phyloP scores from a whole-genome alignment of 306 rosid genomes.

The Gleditsia sinensis region DNA sequence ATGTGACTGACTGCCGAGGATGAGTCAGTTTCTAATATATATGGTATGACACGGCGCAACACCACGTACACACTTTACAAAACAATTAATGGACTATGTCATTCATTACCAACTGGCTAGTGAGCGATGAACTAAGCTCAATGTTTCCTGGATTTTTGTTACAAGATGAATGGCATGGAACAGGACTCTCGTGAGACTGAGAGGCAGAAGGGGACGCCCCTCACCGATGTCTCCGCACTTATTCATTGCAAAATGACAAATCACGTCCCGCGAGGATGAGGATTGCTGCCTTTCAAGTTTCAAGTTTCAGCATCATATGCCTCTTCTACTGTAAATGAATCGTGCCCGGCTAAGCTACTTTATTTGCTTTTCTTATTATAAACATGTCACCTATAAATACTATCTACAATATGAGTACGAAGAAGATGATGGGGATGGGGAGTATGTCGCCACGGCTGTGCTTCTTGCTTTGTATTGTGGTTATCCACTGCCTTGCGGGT shows the following conservation, averaged over 20 bases:
- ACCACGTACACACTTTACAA: no score
- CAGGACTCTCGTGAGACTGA: not conserved
- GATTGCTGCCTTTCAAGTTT: no score
- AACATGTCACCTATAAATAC: not conserved
- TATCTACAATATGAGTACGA: no score
- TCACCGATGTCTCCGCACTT: no score
- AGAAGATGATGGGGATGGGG: not conserved
- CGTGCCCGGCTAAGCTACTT: not conserved
- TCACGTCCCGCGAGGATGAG: no score
- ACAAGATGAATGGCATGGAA: not conserved
- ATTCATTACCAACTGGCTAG: no score
- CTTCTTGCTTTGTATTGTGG: not conserved
- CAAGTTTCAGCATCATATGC: no score
- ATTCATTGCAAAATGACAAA: not conserved
- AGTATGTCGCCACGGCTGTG: not conserved
- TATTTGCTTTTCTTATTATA: no score
- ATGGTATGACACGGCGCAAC: no score
- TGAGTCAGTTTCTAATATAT: no score
- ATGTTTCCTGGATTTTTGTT: not conserved
- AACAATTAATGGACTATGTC: no score
- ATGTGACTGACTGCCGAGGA: not conserved
- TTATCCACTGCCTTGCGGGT: slow-evolving; percentile 25
- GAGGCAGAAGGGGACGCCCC: not conserved
- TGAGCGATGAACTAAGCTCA: no score
- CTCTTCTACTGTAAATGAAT: not conserved